phyloP scores from a whole-genome alignment of 2,329 filamentous ascomycete species.

The Microdochium bolleyi region DNA sequence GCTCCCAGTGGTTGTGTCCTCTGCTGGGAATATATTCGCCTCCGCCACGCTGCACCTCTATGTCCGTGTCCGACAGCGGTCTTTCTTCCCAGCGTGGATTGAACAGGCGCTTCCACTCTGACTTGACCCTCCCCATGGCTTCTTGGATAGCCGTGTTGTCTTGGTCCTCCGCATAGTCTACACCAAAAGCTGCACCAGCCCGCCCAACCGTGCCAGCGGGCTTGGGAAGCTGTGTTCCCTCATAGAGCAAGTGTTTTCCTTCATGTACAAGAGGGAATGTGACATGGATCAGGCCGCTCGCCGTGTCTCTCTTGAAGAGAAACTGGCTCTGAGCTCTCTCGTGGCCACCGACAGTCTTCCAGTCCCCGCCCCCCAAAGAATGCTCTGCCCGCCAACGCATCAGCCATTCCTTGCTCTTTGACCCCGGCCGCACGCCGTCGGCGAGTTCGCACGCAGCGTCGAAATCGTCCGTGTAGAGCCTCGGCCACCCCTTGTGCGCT shows the following conservation, averaged over 20 bases:
- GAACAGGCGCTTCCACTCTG: neutral
- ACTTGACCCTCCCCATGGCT: neutral
- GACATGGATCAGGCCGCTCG: slow-evolving; percentile 1
- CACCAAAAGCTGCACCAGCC: too few species aligned
- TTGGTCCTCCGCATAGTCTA: too few species aligned
- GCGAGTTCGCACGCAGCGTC: slow-evolving; percentile 5
- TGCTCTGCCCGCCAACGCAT: slow-evolving; percentile 5
- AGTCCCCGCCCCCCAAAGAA: neutral
- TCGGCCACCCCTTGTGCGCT: neutral
- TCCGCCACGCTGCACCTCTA: neutral
- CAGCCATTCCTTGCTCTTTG: slow-evolving; percentile 6
- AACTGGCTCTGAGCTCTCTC: slow-evolving; percentile 5
- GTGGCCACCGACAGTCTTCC: slow-evolving; percentile 1
- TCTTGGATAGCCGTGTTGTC: neutral
- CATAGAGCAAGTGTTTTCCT: slow-evolving; percentile 2
- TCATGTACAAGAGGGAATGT: slow-evolving; percentile 4
- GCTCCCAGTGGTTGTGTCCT: slow-evolving; percentile 6
- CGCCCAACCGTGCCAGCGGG: neutral
- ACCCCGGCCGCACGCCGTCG: slow-evolving; percentile 3
- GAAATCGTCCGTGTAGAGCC: slow-evolving; percentile 2
- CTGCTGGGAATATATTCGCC: neutral
- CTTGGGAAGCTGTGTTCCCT: neutral
- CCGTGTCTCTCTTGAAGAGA: slow-evolving; percentile 2
- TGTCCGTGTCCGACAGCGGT: neutral
- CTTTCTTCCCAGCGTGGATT: neutral